Evolutionary conservation across 78 protist species (phyloP).

Genomic region (Tieghemostelium lacteum): DNA sequence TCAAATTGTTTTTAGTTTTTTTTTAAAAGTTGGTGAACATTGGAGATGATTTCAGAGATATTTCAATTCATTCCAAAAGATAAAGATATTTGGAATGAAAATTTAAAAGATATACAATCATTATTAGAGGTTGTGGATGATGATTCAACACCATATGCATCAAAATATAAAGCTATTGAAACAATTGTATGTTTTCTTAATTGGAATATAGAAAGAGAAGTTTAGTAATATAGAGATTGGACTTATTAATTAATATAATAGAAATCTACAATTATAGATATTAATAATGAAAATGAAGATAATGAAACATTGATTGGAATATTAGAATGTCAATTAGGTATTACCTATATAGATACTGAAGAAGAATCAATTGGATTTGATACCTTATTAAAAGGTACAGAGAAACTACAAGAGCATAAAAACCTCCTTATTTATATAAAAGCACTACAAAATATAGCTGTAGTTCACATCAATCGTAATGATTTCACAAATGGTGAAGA

Average conservation of each 20-base stretch:
- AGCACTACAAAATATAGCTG: not conserved
- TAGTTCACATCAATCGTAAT: conserved; percentile 7
- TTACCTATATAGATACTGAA: conserved; percentile 3
- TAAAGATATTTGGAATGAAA: no score
- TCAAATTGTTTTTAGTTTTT: no score
- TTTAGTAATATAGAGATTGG: not conserved
- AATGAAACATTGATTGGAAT: not conserved
- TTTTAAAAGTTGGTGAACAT: no score
- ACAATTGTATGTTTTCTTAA: not conserved
- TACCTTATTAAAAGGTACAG: not conserved
- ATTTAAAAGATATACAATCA: no score
- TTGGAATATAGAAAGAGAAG: not conserved
- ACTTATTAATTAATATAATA: not conserved
- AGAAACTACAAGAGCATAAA: not conserved
- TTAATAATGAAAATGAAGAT: not conserved
- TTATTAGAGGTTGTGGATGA: not conserved
- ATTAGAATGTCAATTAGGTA: conserved; percentile 15
- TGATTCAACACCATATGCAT: conserved; percentile 19
- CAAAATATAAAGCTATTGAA: conserved; percentile 35
- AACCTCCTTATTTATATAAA: not conserved
- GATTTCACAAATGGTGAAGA: conserved; percentile 3
- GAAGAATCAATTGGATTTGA: conserved; percentile 8
- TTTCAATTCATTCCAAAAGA: no score
- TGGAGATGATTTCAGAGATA: no score
- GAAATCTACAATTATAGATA: not conserved